Percentiles rank a stretch among this genome's conserved stretches.
Evolutionary conservation across 1,284 basidiomycete genomes (phyloP).

Genomic region (Ustilago curta): DNA sequence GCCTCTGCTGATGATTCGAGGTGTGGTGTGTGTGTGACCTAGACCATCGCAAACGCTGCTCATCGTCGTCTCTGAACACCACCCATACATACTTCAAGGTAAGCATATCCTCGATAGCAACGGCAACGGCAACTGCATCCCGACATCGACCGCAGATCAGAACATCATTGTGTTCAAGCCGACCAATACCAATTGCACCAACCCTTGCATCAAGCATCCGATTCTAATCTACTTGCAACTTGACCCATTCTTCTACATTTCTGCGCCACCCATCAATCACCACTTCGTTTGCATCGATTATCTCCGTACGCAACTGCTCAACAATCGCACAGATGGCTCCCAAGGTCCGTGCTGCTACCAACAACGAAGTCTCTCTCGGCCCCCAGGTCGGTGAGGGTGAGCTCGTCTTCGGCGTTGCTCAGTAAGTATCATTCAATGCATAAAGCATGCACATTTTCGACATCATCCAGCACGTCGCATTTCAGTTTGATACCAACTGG

Average conservation of each 20-base stretch:
- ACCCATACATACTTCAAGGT: constrained; percentile 51
- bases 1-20: constrained; percentile 1
- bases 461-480: constrained; percentile 23
- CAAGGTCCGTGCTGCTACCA: constrained; percentile 64
- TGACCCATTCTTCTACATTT: background rate
- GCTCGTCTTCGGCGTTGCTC: constrained; percentile 69
- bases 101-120: constrained; percentile 32
- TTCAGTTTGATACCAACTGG: background rate
- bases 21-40: constrained; percentile 12
- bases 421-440: constrained; percentile 51
- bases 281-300: background rate
- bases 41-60: constrained; percentile 20
- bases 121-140: constrained; percentile 12
- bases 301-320: background rate
- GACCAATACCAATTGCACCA: background rate
- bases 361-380: constrained; percentile 68
- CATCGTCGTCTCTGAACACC: constrained; percentile 40
- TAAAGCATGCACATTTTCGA: background rate
- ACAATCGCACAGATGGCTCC: constrained; percentile 62
- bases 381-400: constrained; percentile 69
- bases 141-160: constrained; percentile 7
- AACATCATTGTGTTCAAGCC: background rate
- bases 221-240: constrained; percentile 25
- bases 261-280: background rate
- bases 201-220: constrained; percentile 3